Evolutionary conservation across 169 alveolate genomes (phyloP).

Genomic region (Babesia ovis): DNA sequence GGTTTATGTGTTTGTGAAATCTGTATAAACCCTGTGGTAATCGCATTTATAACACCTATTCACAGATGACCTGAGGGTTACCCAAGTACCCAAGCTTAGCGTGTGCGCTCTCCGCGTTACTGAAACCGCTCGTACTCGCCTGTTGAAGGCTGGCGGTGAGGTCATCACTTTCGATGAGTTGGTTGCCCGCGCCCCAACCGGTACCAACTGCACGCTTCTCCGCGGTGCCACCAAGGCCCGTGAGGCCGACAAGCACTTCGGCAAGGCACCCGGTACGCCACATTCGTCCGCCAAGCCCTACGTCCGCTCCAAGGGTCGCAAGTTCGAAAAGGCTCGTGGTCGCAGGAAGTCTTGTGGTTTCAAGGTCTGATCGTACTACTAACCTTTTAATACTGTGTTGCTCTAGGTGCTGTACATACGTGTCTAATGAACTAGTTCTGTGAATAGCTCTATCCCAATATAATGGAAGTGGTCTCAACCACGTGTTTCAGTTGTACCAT

Average conservation of each 20-base stretch:
- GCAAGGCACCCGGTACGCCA: slow-evolving; percentile 93
- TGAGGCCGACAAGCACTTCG: slow-evolving; percentile 94
- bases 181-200: slow-evolving; percentile 90
- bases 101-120: slow-evolving; percentile 96
- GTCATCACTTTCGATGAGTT: slow-evolving; percentile 96
- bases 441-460: too few relatives aligned
- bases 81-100: slow-evolving; percentile 86
- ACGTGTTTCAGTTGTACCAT: not conserved
- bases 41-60: not conserved
- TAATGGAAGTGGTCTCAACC: not conserved
- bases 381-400: not conserved
- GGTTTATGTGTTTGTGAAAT: not conserved
- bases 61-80: slow-evolving; percentile 86
- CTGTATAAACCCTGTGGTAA: not conserved
- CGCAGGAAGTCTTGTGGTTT: slow-evolving; percentile 89
- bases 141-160: slow-evolving; percentile 96
- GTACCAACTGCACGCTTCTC: slow-evolving; percentile 90
- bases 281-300: slow-evolving; percentile 89
- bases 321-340: slow-evolving; percentile 93
- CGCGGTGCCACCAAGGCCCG: slow-evolving; percentile 95
- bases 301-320: slow-evolving; percentile 90
- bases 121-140: slow-evolving; percentile 96
- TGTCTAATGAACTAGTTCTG: too few relatives aligned
- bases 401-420: too few relatives aligned
- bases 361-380: slow-evolving; percentile 77